These are phyloP conservation scores for Pachysandra terminalis DNA, from an alignment of 164 flowering plant genomes.

Conservation along the genomic window DNA sequence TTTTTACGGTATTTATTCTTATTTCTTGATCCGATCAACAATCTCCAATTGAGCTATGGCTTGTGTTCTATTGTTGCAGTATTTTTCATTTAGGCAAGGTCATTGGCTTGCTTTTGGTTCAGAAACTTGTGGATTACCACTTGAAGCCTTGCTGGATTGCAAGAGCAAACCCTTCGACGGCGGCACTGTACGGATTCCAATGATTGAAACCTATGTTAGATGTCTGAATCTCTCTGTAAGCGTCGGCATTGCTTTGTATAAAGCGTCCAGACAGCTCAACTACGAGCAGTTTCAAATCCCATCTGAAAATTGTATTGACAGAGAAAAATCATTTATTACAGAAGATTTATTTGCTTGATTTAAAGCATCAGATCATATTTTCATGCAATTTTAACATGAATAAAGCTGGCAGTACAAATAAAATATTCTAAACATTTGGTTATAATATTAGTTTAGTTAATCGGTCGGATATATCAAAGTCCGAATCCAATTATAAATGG, in stretches of 20 bases:
- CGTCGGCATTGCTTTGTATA: slow-evolving; percentile 87
- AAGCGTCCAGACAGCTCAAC: slow-evolving; percentile 88
- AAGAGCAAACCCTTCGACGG: slow-evolving; percentile 58
- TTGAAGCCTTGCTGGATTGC: slow-evolving; percentile 73
- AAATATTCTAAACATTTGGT: too few relatives aligned
- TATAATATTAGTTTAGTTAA: too few relatives aligned
- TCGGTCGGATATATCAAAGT: too few relatives aligned
- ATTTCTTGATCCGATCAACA: too few relatives aligned
- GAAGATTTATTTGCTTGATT: slow-evolving; percentile 78
- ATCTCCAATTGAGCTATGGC: background rate
- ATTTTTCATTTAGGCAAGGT: slow-evolving; percentile 70
- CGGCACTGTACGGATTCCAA: slow-evolving; percentile 78
- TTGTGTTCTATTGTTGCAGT: slow-evolving; percentile 40
- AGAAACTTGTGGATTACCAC: slow-evolving; percentile 79
- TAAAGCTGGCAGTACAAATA: too few relatives aligned
- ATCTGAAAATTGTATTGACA: slow-evolving; percentile 30
- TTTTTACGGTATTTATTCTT: too few relatives aligned
- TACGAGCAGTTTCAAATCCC: slow-evolving; percentile 70
- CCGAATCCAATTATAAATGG: too few relatives aligned
- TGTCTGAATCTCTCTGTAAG: slow-evolving; percentile 92
- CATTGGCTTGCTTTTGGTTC: slow-evolving; percentile 96
- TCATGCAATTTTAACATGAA: too few relatives aligned
- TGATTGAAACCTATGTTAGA: slow-evolving; percentile 95
- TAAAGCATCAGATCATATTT: too few relatives aligned
- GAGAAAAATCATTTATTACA: slow-evolving; percentile 33